phyloP scores from a whole-genome alignment of 2,329 filamentous ascomycete genomes.

The Sarocladiaceae sp. region DNA sequence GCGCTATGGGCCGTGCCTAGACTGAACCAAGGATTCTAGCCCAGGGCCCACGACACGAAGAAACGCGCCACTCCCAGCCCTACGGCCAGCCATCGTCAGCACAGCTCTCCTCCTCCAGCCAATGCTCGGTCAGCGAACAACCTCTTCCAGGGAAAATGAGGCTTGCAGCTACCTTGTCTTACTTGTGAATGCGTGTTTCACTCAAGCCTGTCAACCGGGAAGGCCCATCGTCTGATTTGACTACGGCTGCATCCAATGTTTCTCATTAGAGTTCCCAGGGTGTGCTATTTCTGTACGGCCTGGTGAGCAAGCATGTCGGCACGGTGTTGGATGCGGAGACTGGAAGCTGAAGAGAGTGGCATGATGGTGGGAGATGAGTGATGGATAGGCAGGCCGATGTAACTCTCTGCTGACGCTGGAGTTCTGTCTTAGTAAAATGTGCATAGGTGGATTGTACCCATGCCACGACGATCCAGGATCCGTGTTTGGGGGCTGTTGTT shows the following conservation, averaged over 20 bases:
- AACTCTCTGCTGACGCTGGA: conserved; percentile 6
- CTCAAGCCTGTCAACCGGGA: not conserved
- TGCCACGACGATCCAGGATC: too few species aligned
- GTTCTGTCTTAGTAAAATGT: too few species aligned
- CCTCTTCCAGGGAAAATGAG: not conserved
- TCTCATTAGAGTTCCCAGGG: not conserved
- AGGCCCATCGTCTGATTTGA: not conserved
- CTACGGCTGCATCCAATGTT: not conserved
- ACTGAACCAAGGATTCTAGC: not conserved
- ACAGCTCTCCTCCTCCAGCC: not conserved
- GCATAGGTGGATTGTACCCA: not conserved
- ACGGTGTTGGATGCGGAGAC: not conserved
- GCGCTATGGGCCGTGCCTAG: conserved; percentile 2
- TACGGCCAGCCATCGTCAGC: too few species aligned
- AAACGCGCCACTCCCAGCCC: not conserved
- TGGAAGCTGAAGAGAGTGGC: not conserved
- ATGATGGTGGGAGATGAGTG: not conserved
- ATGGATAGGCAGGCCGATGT: not conserved
- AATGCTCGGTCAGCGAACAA: not conserved
- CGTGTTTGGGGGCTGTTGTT: too few species aligned
- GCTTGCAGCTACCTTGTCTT: not conserved
- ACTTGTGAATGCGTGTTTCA: not conserved
- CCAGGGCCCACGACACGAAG: not conserved
- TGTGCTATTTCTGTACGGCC: not conserved
- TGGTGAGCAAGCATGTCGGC: not conserved